Evolutionary conservation across 2,329 filamentous ascomycete species (phyloP).

Genomic region (Sarocladium brachiariae): DNA sequence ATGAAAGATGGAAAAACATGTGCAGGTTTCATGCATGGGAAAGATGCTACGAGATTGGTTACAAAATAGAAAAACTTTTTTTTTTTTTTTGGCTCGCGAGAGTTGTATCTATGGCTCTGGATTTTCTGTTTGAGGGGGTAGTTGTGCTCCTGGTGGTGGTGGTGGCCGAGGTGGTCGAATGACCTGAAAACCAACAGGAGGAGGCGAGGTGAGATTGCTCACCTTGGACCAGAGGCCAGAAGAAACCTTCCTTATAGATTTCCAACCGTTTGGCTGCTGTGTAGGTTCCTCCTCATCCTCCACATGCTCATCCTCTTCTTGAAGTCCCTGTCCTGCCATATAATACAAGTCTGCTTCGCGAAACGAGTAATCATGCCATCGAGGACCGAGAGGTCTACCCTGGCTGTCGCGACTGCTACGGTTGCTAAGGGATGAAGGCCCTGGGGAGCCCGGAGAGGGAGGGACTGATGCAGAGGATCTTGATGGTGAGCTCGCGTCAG

Average conservation of each 20-base stretch:
- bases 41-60: too few relatives aligned
- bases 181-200: neutral
- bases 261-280: neutral
- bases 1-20: too few relatives aligned
- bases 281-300: neutral
- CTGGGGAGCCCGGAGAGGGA: neutral
- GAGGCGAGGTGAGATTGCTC: neutral
- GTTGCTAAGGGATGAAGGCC: neutral
- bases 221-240: constrained; percentile 1
- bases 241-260: neutral
- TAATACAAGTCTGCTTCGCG: neutral
- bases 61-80: too few relatives aligned
- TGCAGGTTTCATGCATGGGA: too few relatives aligned
- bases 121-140: too few relatives aligned
- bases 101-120: too few relatives aligned
- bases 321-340: neutral
- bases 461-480: neutral
- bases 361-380: constrained; percentile 2
- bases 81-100: too few relatives aligned
- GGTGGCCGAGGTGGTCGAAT: neutral
- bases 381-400: neutral
- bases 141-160: too few relatives aligned
- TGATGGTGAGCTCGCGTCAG: neutral
- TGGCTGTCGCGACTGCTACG: neutral
- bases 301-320: neutral